Evolutionary conservation across 169 alveolate species (phyloP), one percentile per base, ranked within the genome.

Genomic region (Plasmodium berghei): DNA sequence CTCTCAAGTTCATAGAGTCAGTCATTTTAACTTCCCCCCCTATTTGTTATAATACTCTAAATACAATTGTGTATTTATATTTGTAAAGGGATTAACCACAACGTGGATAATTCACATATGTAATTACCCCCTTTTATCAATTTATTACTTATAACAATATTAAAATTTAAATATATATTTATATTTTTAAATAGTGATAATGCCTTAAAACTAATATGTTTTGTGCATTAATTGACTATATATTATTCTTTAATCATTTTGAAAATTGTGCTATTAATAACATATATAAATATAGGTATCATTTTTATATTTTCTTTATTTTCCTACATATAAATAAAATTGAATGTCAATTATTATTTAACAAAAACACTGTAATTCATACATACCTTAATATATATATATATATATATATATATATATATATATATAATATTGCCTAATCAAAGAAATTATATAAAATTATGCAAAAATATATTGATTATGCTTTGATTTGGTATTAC

Each of bases 11-110:
- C 46, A 46, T 48, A 34, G 46, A 62, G 48, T 49, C 63, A 45
- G 71, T 77, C 89, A 77, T 77, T 63, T 48, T 70, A 63, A 63
- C 26, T 73, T 59, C 42, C 1, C 54, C 54, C 20, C 45, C 18
- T 58, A 9, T 73, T 26, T 72, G 45, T 16, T 12, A 16, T 69
- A 10, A 10, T 9, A 9, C 22, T 61, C 42, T 34, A 34, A 34
- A 34, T 34, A 34, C 42, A 34, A 34, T 34, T 52, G 59, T 52
- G 59, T 14, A 52, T 52, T 52, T 52, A 52, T 14, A 16, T 52
- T 52, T 12, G 59, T 52, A 34, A 28, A 34, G 42, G 42, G 42
- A 8, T 34, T 34, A 42, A 45, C 77, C 56, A 26, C 42, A 45
- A 42, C 61, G 26, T 34, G 45, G 10, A 20, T 24, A 73, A 10